phyloP scores from a whole-genome alignment of 805 yeast species.

The Starmerella etchellsii region DNA sequence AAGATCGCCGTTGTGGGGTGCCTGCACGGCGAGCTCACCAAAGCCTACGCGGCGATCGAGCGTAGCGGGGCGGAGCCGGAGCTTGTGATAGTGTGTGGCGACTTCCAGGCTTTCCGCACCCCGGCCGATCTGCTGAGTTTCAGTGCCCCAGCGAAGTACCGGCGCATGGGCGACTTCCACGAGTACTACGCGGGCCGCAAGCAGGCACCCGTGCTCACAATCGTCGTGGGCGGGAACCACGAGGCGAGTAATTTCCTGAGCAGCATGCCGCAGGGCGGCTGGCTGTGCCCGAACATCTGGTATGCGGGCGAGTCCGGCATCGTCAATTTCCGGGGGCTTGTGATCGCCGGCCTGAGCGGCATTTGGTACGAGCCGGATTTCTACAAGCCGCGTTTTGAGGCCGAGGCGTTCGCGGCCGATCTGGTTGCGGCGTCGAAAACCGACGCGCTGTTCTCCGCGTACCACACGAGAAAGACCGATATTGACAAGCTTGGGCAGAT shows the following conservation, averaged over 20 bases:
- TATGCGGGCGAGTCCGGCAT: conserved; percentile 70
- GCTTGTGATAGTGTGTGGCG: conserved; percentile 73
- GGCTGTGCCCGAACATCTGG: conserved; percentile 80
- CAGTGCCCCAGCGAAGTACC: conserved; percentile 70
- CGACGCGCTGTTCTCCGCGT: conserved; percentile 38
- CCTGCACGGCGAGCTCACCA: conserved; percentile 19
- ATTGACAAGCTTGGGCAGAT: conserved; percentile 37
- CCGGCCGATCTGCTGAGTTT: conserved; percentile 51
- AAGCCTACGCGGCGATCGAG: conserved; percentile 12
- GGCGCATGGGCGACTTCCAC: conserved; percentile 64
- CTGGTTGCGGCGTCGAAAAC: neutral
- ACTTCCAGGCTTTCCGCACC: conserved; percentile 70
- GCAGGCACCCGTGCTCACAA: conserved; percentile 60
- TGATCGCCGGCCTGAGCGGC: conserved; percentile 77
- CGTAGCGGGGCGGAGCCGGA: conserved; percentile 27
- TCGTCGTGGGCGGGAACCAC: conserved; percentile 92
- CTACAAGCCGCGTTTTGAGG: conserved; percentile 27
- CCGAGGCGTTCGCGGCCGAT: conserved; percentile 5
- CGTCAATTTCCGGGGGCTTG: conserved; percentile 59
- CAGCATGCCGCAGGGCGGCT: conserved; percentile 75
- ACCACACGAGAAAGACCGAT: conserved; percentile 59
- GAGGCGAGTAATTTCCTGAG: conserved; percentile 71
- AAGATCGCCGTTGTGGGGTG: conserved; percentile 22
- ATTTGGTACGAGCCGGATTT: conserved; percentile 50
- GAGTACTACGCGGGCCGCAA: conserved; percentile 49